A percentile compares a stretch with the other conserved stretches of the same genome.
These are phyloP conservation scores for Penicillium fimorum DNA, from an alignment of 495 filamentous ascomycete genomes.

Conservation along the genomic window DNA sequence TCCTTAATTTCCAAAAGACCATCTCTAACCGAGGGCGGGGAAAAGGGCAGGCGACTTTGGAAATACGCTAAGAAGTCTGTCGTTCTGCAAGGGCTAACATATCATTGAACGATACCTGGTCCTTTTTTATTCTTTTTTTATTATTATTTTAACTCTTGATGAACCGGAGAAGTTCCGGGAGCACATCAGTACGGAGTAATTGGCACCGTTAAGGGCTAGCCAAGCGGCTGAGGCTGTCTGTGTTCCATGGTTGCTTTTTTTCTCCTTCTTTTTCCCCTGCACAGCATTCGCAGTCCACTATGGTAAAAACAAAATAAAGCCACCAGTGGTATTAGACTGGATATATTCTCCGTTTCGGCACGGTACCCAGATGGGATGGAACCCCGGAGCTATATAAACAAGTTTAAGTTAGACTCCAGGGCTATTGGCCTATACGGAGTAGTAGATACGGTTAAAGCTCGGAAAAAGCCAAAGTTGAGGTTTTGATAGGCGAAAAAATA, in stretches of 20 bases:
- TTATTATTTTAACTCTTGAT: too few relatives aligned
- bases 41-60: neutral
- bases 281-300: constrained; percentile 5
- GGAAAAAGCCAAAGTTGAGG: neutral
- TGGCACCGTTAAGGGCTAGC: neutral
- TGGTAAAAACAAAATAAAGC: neutral
- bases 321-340: neutral
- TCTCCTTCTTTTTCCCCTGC: neutral
- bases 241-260: neutral
- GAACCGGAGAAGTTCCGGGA: too few relatives aligned
- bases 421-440: neutral
- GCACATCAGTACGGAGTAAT: too few relatives aligned
- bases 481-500: constrained; percentile 5
- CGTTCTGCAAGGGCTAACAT: too few relatives aligned
- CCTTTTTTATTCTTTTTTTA: too few relatives aligned
- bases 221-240: constrained; percentile 8
- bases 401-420: neutral
- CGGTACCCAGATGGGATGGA: neutral
- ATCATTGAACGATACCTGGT: too few relatives aligned
- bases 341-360: constrained; percentile 4
- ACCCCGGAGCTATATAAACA: neutral
- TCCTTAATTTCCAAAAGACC: neutral
- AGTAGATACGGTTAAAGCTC: constrained; percentile 1
- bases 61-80: too few relatives aligned
- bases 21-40: constrained; percentile 9